Base-by-base conservation (phyloP, 2,329 filamentous ascomycete species). In the Alternaria consortialis region DNA sequence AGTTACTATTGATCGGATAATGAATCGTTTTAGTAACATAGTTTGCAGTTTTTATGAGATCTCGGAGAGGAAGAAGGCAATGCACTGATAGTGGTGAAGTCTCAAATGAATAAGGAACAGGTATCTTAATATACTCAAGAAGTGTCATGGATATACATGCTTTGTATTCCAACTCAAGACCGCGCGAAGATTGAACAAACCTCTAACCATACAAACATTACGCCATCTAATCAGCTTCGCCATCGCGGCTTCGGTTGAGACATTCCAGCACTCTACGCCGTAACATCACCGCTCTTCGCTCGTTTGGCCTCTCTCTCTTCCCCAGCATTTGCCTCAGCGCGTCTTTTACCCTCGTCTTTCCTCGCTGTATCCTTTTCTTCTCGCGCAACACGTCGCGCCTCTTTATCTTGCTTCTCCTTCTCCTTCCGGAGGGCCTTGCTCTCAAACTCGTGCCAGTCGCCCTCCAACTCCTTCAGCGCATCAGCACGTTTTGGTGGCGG, bases 381-480 rank as follows among this genome's bases (percentile, higher is more conserved):
- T 29, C 75, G 63, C 23, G 74, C 76, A 17, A 66, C 72, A 40
- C 76, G 60, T 54, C 85, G 79, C 17, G 82, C 83, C 70, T 88
- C 87, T 64, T 85, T 84, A 62, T 90, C 87, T 58, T 81, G 80
- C 56, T 87, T 87, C 77, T 95, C 92, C 70, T 93, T 94, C 78
- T 97, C 94, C 69, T 95, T 95, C 32, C 95, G 86, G 27, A 97
- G 84, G 15, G 93, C 94, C 81, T 99, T 99, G 57, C 93, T 97
- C 81, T 99, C 95, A 73, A 98, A 97, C 77, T 99, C 95, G 76
- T 99, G 95, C 95, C 95, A 99, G 72, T 99, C 95, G 23, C 95
- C 95, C 70, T 95, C 88, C 31, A 99, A 85, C 50, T 89, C 84
- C 61, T 90, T 88, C 51, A 99, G 86, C 88, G 97, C 94, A 66